These are phyloP conservation scores for Lepidopterella palustris DNA, from an alignment of 495 filamentous ascomycete genomes.

Conservation along the genomic window DNA sequence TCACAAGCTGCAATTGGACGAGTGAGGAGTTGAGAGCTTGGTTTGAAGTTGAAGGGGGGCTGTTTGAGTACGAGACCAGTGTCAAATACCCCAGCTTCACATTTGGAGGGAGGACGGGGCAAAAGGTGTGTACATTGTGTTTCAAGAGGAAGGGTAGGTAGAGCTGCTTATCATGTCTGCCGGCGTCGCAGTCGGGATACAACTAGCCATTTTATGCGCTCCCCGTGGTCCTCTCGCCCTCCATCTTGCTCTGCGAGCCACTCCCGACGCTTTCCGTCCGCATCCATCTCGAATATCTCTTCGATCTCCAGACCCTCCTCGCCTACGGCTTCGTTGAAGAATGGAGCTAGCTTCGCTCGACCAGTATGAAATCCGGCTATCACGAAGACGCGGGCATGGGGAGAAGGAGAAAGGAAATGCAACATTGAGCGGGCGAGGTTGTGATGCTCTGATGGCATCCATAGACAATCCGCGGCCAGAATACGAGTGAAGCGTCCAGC, in stretches of 20 bases:
- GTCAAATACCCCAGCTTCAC: constrained; percentile 77
- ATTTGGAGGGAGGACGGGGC: constrained; percentile 80
- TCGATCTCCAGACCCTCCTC: constrained; percentile 60
- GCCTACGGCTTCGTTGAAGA: constrained; percentile 56
- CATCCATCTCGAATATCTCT: constrained; percentile 67
- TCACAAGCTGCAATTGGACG: constrained; percentile 98
- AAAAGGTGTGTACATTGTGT: constrained; percentile 76
- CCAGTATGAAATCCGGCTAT: constrained; percentile 84
- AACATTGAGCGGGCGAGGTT: constrained; percentile 63
- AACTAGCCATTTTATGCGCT: constrained; percentile 72
- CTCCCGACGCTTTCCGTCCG: constrained; percentile 55
- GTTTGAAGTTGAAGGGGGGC: constrained; percentile 49
- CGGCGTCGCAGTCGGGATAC: constrained; percentile 44
- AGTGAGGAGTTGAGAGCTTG: constrained; percentile 73
- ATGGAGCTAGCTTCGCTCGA: constrained; percentile 58
- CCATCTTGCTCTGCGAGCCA: constrained; percentile 54
- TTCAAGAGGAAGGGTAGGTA: constrained; percentile 47
- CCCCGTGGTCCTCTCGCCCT: constrained; percentile 56
- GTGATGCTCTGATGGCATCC: constrained; percentile 73
- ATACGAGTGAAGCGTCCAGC: constrained; percentile 57
- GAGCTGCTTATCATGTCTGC: neutral
- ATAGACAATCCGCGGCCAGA: constrained; percentile 76
- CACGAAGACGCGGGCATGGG: constrained; percentile 54
- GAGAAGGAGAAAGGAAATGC: constrained; percentile 56
- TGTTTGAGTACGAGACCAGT: constrained; percentile 52